These are phyloP conservation scores for Onygenales sp. DNA, from an alignment of 2,329 filamentous ascomycete species.

Conservation along the genomic window DNA sequence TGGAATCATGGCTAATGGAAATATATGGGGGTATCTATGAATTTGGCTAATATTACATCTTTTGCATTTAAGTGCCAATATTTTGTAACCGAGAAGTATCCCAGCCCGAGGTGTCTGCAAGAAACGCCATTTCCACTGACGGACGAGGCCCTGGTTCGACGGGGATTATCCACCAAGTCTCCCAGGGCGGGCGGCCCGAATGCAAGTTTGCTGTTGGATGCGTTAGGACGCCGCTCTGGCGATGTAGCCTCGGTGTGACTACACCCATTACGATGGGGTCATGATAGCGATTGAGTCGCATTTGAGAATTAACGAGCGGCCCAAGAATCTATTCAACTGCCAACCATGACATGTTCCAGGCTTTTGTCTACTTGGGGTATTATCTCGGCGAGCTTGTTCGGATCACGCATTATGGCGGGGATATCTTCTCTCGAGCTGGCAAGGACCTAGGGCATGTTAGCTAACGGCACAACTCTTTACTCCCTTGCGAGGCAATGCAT, in stretches of 20 bases:
- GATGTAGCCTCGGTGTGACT: too few relatives aligned
- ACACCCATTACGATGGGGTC: background rate
- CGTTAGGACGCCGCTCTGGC: too few relatives aligned
- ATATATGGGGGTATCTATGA: background rate
- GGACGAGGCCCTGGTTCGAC: too few relatives aligned
- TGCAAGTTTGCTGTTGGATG: too few relatives aligned
- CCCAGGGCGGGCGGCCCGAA: too few relatives aligned
- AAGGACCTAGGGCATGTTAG: constrained; percentile 31
- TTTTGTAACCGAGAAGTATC: background rate
- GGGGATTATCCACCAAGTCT: too few relatives aligned
- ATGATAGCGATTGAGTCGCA: background rate
- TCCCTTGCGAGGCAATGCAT: constrained; percentile 21
- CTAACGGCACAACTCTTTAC: constrained; percentile 4
- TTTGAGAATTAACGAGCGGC: background rate
- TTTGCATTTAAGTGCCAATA: background rate
- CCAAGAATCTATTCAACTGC: background rate
- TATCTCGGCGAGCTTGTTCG: constrained; percentile 62
- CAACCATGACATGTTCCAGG: constrained; percentile 40
- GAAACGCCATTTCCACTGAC: too few relatives aligned
- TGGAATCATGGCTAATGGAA: background rate
- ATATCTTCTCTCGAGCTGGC: constrained; percentile 59
- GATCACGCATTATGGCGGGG: constrained; percentile 66
- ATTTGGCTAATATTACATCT: background rate
- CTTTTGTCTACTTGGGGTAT: constrained; percentile 61
- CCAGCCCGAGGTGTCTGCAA: background rate